Evolutionary conservation across 202 grass and related monocot species (phyloP), one percentile per base, ranked within the genome.

Genomic region (Musa balbisiana): DNA sequence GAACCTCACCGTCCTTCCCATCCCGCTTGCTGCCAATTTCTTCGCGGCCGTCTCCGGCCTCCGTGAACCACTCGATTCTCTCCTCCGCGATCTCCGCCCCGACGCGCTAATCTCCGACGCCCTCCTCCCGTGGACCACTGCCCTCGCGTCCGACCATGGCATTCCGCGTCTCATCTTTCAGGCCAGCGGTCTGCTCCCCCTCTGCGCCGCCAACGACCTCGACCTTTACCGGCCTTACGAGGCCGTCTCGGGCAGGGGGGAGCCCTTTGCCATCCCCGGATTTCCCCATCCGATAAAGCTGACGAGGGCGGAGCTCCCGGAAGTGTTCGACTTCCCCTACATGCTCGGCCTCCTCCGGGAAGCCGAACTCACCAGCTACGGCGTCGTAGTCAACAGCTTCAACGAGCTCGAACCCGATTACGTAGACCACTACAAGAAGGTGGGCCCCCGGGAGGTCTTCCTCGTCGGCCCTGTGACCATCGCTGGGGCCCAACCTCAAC

Each of bases 351-450:
- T 79, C 23, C 67, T 74, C 65, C 71, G 81, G 56, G 79, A 84
- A 74, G 74, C 53, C 27, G 87, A 96, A 64, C 77, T 78, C 9
- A 77, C 74, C 71, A 96, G 87, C 16, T 72, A 78, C 51, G 85
- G 87, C 1, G 90, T 85, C 85, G 77, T 96, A 10, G 83, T 90
- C 21, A 92, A 92, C 79, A 83, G 89, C n/a, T 96, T 85, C 78
- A 64, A 74, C 10, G 82, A 65, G 33, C 83, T 96, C 2, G 92
- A 92, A 76, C 43, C 55, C 4, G 62, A 49, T 20, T 90, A 90
- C 77, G 54, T 85, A 10, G 65, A 82, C 14, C 87, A 90, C 70
- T 92, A 84, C 82, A 81, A 85, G 69, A 80, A 9, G 66, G 81
- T 83, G 21, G 86, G 87, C 15, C 55, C 76, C 53, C 92, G 76